A percentile compares a stretch with the other conserved stretches of the same genome.
Evolutionary conservation across 1,284 basidiomycete species (phyloP).

Genomic region (Ustilago xerochloae): DNA sequence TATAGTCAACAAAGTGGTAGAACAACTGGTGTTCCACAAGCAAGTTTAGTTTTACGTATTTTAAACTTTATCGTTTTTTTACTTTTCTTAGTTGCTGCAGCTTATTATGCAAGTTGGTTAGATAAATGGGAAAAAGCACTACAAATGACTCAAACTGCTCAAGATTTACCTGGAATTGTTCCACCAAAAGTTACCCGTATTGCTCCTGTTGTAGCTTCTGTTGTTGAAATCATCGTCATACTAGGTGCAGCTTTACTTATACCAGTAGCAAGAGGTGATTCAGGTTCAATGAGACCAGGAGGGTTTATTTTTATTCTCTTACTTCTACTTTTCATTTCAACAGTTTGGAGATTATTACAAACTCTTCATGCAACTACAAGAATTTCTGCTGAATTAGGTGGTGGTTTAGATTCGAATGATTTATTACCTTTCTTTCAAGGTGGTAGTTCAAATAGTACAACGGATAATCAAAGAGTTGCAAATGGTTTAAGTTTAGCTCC

Average conservation of each 20-base stretch:
- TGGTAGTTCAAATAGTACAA: constrained; percentile 16
- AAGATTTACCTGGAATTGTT: constrained; percentile 27
- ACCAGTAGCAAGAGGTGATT: constrained; percentile 48
- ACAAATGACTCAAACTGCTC: constrained; percentile 34
- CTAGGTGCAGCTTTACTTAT: constrained; percentile 48
- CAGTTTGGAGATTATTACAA: constrained; percentile 45
- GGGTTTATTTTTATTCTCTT: constrained; percentile 51
- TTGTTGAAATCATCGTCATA: constrained; percentile 46
- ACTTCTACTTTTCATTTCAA: constrained; percentile 42
- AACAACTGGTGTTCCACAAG: constrained; percentile 40
- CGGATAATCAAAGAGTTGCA: constrained; percentile 25
- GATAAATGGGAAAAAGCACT: constrained; percentile 43
- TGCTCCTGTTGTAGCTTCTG: constrained; percentile 33
- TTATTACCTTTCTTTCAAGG: constrained; percentile 49
- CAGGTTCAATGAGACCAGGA: constrained; percentile 37
- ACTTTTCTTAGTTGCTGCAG: constrained; percentile 44
- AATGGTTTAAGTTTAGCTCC: constrained; percentile 39
- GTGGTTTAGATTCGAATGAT: constrained; percentile 20
- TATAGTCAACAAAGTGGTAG: constrained; percentile 40
- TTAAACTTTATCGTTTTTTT: constrained; percentile 53
- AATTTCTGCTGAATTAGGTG: constrained; percentile 33
- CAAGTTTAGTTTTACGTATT: constrained; percentile 35
- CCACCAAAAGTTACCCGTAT: constrained; percentile 45
- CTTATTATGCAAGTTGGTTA: constrained; percentile 44
- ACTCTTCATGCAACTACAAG: constrained; percentile 44